A percentile compares a stretch with the other conserved stretches of the same genome.
Evolutionary conservation across 1,139 yeast genomes (phyloP).

Genomic region (Lodderomyces orthopsilosis): DNA sequence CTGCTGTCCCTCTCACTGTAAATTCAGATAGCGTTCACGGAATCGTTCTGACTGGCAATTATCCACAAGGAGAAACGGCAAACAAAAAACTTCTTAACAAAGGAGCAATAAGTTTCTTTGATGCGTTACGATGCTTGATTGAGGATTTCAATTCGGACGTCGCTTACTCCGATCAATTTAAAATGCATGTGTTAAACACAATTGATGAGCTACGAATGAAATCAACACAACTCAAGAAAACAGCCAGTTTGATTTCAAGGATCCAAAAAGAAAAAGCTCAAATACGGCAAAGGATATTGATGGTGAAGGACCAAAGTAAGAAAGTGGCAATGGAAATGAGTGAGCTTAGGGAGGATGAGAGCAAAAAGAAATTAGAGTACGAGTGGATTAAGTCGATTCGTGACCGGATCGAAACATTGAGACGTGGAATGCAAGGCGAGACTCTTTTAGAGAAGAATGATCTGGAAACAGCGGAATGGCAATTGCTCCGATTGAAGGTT

Average conservation of each 20-base stretch:
- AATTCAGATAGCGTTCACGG: neutral
- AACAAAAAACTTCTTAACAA: neutral
- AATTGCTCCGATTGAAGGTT: constrained; percentile 19
- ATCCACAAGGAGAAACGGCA: neutral
- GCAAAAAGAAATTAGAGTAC: constrained; percentile 18
- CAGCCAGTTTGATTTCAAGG: constrained; percentile 33
- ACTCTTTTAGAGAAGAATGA: neutral
- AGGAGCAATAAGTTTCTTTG: constrained; percentile 18
- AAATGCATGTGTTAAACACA: constrained; percentile 28
- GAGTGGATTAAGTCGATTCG: constrained; percentile 21
- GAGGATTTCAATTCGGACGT: constrained; percentile 26
- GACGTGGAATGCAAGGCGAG: neutral
- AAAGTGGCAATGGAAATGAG: constrained; percentile 40
- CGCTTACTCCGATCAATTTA: constrained; percentile 17
- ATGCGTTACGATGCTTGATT: constrained; percentile 36
- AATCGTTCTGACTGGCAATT: neutral
- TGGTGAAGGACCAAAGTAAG: constrained; percentile 36
- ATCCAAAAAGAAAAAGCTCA: constrained; percentile 41
- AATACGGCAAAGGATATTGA: constrained; percentile 37
- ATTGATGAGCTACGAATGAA: constrained; percentile 32
- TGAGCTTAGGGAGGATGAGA: constrained; percentile 23
- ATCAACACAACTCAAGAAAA: constrained; percentile 42
- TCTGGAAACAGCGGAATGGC: constrained; percentile 12
- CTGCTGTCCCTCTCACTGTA: neutral
- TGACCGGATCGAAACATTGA: constrained; percentile 7